Percentiles rank a stretch among this genome's conserved stretches.
Conservation (phyloP, 2,329 filamentous ascomycete species). For the Colletotrichum ledebouriae region DNA sequence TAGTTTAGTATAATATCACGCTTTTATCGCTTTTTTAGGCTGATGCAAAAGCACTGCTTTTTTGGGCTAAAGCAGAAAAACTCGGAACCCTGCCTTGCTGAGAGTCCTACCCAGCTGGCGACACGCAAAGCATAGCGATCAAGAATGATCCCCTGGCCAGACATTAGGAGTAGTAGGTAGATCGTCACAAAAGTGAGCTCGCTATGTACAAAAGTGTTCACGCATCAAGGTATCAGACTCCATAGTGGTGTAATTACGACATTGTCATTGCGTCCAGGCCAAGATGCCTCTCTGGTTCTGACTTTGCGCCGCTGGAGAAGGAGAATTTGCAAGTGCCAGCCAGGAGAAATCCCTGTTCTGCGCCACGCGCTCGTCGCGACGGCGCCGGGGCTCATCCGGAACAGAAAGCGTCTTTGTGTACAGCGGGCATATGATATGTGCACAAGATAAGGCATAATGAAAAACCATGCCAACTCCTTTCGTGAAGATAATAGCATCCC, state of each 20-base stretch:
- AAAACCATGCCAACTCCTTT: slow-evolving; percentile 23
- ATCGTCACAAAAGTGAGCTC: background rate
- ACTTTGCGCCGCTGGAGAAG: background rate
- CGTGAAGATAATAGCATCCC: slow-evolving; percentile 17
- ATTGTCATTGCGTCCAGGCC: background rate
- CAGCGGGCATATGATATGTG: slow-evolving; percentile 27
- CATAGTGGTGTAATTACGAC: slow-evolving; percentile 17
- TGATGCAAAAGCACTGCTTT: too few relatives aligned
- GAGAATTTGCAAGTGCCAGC: background rate
- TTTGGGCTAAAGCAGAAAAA: too few relatives aligned
- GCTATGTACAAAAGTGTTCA: background rate
- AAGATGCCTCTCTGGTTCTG: background rate
- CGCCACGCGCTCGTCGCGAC: background rate
- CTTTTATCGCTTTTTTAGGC: too few relatives aligned
- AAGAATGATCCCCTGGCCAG: too few relatives aligned
- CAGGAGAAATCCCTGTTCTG: slow-evolving; percentile 20
- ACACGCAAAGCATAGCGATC: too few relatives aligned
- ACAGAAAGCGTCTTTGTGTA: slow-evolving; percentile 16
- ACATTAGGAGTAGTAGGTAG: too few relatives aligned
- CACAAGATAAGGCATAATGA: slow-evolving; percentile 13
- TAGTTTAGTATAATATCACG: too few relatives aligned
- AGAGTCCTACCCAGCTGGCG: too few relatives aligned
- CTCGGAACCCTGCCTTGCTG: too few relatives aligned
- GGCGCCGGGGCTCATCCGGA: background rate
- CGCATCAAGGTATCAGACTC: background rate